Evolutionary conservation across 305 asterid genomes (phyloP).

Genomic region (Solanum hybrid): DNA sequence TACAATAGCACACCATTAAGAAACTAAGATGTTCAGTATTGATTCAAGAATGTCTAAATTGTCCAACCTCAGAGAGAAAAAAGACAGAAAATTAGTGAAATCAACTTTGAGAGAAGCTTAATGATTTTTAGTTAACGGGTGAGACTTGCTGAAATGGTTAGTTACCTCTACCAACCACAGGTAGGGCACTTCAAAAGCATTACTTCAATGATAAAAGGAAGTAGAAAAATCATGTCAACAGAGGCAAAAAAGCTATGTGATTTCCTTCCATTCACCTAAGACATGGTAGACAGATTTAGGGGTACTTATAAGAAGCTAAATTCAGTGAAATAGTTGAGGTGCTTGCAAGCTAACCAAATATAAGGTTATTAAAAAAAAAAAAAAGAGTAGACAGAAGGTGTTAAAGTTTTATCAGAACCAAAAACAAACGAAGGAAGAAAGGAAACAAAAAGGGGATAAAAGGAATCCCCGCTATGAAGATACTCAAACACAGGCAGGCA

Average conservation of each 20-base stretch:
- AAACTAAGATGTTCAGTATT: not conserved
- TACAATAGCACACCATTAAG: slow-evolving; percentile 16
- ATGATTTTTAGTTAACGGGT: not conserved
- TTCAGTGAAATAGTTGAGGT: not conserved
- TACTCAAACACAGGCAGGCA: not conserved
- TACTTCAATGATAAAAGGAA: not conserved
- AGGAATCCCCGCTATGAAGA: not conserved
- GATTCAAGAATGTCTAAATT: not conserved
- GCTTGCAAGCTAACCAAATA: not conserved
- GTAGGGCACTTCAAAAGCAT: not conserved
- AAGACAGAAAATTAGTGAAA: not conserved
- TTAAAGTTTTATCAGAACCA: not conserved
- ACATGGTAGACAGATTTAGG: not conserved
- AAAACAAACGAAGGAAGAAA: not conserved
- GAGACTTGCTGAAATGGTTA: not conserved
- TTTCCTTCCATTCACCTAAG: not conserved
- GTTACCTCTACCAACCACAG: not conserved
- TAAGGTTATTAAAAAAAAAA: not conserved
- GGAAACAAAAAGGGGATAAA: not conserved
- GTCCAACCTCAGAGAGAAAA: not conserved
- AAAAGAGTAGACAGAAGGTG: not conserved
- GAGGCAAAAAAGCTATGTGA: not conserved
- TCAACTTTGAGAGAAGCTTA: not conserved
- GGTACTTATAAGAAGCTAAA: not conserved
- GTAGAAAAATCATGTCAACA: not conserved